Conservation (phyloP, 345 rosid genomes). For the Eucalyptus viminalis region DNA sequence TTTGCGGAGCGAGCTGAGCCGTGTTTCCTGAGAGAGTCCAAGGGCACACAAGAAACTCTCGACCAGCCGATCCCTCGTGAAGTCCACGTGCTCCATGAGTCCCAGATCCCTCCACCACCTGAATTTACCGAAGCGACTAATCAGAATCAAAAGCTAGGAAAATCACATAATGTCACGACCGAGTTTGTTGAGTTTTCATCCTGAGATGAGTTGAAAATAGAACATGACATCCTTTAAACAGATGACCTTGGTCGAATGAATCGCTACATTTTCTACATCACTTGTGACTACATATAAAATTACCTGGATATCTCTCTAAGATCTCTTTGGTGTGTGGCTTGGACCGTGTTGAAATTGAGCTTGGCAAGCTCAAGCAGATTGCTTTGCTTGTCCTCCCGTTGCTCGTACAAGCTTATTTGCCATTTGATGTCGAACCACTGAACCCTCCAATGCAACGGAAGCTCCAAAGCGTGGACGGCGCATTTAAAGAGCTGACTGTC, state of each 20-base stretch:
- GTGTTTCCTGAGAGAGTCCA: constrained; percentile 19
- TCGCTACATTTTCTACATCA: background rate
- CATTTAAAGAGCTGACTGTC: background rate
- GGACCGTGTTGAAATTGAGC: constrained; percentile 30
- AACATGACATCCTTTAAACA: background rate
- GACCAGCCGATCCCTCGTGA: constrained; percentile 34
- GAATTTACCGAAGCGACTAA: background rate
- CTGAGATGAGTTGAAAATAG: background rate
- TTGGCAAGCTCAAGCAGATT: constrained; percentile 18
- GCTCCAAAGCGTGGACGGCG: constrained; percentile 14
- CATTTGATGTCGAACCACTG: constrained; percentile 42
- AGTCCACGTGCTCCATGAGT: constrained; percentile 16
- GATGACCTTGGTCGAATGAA: background rate
- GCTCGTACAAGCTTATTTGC: constrained; percentile 8
- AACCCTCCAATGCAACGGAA: constrained; percentile 23
- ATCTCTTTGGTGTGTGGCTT: constrained; percentile 34
- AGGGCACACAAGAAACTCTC: constrained; percentile 37
- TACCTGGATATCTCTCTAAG: constrained; percentile 25
- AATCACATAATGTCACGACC: background rate
- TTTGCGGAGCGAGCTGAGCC: constrained; percentile 16
- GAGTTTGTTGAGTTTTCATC: background rate
- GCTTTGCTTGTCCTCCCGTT: background rate
- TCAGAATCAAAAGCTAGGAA: background rate
- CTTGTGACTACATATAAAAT: background rate
- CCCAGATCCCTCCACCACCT: constrained; percentile 50